phyloP scores from a whole-genome alignment of 805 yeast genomes.

The Nakazawaea laoshanensis region DNA sequence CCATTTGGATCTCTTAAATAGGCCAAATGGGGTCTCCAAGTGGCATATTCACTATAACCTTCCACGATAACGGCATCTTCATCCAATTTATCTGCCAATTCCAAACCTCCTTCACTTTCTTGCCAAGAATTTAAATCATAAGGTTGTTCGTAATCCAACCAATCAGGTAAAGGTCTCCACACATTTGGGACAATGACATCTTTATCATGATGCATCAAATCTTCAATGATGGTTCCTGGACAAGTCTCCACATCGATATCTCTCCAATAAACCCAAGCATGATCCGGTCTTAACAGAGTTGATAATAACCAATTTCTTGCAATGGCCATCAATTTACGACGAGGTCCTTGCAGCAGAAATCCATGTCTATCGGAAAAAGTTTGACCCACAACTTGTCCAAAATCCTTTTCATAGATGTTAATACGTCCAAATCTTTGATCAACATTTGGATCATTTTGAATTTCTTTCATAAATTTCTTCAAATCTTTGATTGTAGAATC shows the following conservation, averaged over 20 bases:
- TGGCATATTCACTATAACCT: constrained; percentile 92
- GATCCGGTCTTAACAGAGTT: constrained; percentile 80
- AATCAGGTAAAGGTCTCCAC: constrained; percentile 80
- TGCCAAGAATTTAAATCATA: constrained; percentile 79
- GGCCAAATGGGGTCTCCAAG: constrained; percentile 95
- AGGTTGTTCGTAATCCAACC: constrained; percentile 75
- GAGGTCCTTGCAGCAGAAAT: constrained; percentile 87
- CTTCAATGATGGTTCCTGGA: constrained; percentile 78
- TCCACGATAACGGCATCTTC: constrained; percentile 95
- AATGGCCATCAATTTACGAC: constrained; percentile 88
- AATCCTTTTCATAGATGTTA: constrained; percentile 82
- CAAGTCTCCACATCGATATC: constrained; percentile 89
- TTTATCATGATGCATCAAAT: constrained; percentile 78
- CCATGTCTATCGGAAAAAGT: constrained; percentile 89
- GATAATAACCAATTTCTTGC: constrained; percentile 90
- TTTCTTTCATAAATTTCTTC: constrained; percentile 44
- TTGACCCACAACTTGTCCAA: constrained; percentile 88
- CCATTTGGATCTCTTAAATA: constrained; percentile 90
- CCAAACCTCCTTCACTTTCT: constrained; percentile 69
- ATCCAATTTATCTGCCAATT: constrained; percentile 62
- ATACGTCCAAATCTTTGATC: constrained; percentile 66
- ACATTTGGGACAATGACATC: constrained; percentile 91
- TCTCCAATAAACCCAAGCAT: constrained; percentile 93
- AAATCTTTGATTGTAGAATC: constrained; percentile 76
- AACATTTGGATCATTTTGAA: constrained; percentile 59